These are phyloP conservation scores for Cercophora newfieldiana DNA, from an alignment of 495 filamentous ascomycete species.

Conservation along the genomic window DNA sequence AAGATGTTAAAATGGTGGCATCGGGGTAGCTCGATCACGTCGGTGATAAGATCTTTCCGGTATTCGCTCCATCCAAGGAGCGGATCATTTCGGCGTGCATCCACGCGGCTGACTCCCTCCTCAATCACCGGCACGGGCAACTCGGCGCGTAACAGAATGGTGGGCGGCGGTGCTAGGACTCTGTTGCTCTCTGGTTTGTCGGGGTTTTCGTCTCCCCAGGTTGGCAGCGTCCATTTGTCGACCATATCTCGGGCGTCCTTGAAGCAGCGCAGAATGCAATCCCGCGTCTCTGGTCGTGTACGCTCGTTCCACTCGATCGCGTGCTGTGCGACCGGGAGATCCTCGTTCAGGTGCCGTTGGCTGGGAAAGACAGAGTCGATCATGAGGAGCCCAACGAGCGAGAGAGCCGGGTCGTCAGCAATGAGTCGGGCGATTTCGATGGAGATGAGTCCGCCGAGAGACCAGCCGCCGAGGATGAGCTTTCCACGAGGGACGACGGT, in stretches of 20 bases:
- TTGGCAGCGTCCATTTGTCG: constrained; percentile 36
- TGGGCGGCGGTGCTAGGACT: constrained; percentile 28
- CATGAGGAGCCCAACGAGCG: constrained; percentile 44
- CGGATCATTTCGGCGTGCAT: constrained; percentile 32
- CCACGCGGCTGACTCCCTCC: constrained; percentile 33
- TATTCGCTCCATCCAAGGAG: constrained; percentile 46
- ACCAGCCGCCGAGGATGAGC: constrained; percentile 46
- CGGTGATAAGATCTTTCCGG: constrained; percentile 33
- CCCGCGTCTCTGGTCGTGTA: constrained; percentile 40
- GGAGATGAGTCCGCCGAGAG: constrained; percentile 43
- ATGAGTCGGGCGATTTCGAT: constrained; percentile 43
- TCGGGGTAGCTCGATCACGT: constrained; percentile 40
- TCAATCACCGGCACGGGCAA: constrained; percentile 32
- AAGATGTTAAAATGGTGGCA: constrained; percentile 48
- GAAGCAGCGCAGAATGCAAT: constrained; percentile 37
- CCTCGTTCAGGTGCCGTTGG: background rate
- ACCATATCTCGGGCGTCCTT: constrained; percentile 40
- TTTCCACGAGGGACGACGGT: constrained; percentile 30
- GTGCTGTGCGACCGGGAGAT: constrained; percentile 24
- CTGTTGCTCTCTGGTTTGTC: background rate
- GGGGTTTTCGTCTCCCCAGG: constrained; percentile 23
- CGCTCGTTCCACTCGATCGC: constrained; percentile 29
- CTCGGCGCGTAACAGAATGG: constrained; percentile 40
- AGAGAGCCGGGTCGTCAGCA: constrained; percentile 26
- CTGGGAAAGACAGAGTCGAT: constrained; percentile 45